Conservation (phyloP, 2,329 filamentous ascomycete genomes). For the Neofusicoccum cordaticola region DNA sequence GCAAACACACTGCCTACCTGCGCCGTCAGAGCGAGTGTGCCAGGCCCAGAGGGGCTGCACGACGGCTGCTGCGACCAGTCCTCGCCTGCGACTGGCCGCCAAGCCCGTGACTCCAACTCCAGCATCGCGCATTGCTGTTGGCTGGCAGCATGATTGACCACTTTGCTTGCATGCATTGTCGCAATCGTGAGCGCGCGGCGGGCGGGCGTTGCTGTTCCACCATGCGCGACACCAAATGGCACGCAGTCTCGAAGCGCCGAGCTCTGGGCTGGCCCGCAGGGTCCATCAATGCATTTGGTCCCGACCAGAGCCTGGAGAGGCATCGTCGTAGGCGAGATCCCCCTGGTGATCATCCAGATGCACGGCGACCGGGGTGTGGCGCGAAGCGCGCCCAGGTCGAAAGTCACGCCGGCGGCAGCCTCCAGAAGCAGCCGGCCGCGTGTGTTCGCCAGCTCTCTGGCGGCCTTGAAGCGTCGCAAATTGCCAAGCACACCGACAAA, state of each 20-base stretch:
- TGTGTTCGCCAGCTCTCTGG: neutral
- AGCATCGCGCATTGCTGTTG: neutral
- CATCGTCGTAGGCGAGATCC: constrained; percentile 2
- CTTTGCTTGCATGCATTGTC: neutral
- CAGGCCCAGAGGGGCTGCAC: neutral
- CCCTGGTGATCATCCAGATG: constrained; percentile 15
- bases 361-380: constrained; percentile 8
- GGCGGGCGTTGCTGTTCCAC: neutral
- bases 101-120: neutral
- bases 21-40: neutral
- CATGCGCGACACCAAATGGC: neutral
- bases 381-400: neutral
- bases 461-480: neutral
- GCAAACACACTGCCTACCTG: neutral
- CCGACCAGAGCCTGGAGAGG: neutral
- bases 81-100: neutral
- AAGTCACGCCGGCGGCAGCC: neutral
- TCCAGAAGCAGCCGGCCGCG: neutral
- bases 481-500: constrained; percentile 1
- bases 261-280: neutral
- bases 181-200: neutral
- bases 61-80: no score
- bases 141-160: constrained; percentile 2
- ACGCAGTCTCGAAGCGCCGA: neutral
- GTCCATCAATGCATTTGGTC: neutral